phyloP scores from a whole-genome alignment of 2,329 filamentous ascomycete species.

The Fusarium brachygibbosum region DNA sequence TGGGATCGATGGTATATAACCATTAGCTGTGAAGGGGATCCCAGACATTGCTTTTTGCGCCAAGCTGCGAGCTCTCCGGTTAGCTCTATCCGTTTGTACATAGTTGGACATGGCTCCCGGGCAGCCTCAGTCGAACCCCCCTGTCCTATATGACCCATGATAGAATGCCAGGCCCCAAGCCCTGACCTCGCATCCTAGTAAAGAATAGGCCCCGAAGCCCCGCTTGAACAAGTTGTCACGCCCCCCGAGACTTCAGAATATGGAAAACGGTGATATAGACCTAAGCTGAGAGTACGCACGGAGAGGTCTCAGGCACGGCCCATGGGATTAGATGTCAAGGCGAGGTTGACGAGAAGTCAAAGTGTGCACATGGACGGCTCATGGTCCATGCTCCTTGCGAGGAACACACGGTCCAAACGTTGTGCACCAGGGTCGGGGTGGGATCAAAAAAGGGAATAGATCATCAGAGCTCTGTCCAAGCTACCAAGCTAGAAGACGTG shows the following conservation, averaged over 20 bases:
- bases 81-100: conserved; percentile 43
- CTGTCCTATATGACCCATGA: conserved; percentile 41
- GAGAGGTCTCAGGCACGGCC: conserved; percentile 30
- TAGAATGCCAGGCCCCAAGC: conserved; percentile 32
- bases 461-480: conserved; percentile 39
- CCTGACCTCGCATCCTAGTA: conserved; percentile 31
- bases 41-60: conserved; percentile 41
- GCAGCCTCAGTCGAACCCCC: conserved; percentile 40
- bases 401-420: conserved; percentile 36
- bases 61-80: conserved; percentile 41
- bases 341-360: conserved; percentile 32
- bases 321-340: conserved; percentile 22
- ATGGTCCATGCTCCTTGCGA: conserved; percentile 27
- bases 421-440: conserved; percentile 36
- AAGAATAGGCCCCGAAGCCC: conserved; percentile 19
- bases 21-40: conserved; percentile 45
- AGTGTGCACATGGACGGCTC: conserved; percentile 8
- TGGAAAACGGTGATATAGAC: conserved; percentile 44
- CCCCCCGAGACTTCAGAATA: conserved; percentile 36
- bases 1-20: conserved; percentile 49
- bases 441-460: conserved; percentile 44
- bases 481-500: conserved; percentile 32
- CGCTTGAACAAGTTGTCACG: conserved; percentile 36
- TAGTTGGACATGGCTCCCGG: conserved; percentile 35
- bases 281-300: conserved; percentile 39